These are phyloP conservation scores for barley (Hordeum vulgare) DNA, from an alignment of 176 grass and related monocot genomes.

Conservation along the genomic window MorexV3_pseudomolecules_assembly NC_058519.1:5083517-5084016, in stretches of 20 bases:
- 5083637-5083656: neutral
- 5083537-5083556: neutral
- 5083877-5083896: neutral
- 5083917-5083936: neutral
- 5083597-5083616: neutral
- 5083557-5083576: neutral
- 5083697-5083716: neutral
- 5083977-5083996: neutral
- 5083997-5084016: neutral
- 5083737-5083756: neutral
- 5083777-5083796: neutral
- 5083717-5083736: neutral
- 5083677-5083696: neutral
- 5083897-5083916: neutral
- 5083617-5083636: neutral
- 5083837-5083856: neutral
- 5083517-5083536: neutral
- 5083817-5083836: neutral
- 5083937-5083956: neutral
- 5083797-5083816: neutral
- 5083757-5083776: neutral
- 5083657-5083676: neutral
- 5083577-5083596: neutral
- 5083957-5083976: neutral
- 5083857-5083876: neutral